These are phyloP conservation scores for Globisporangium spiculum DNA, from an alignment of 352 stramenopile genomes.

Conservation along the genomic window DNA sequence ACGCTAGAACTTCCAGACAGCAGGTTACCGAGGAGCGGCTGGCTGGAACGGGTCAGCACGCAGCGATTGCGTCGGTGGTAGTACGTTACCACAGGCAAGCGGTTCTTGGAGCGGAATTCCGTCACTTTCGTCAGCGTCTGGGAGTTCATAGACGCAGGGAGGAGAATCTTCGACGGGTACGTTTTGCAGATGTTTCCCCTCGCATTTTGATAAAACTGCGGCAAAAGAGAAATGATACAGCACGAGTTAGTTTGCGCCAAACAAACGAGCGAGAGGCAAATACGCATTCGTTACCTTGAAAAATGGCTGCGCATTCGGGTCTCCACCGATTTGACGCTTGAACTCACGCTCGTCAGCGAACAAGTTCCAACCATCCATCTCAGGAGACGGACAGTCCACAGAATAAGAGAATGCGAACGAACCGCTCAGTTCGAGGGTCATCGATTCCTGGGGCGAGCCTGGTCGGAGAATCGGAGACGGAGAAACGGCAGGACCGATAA, in stretches of 20 bases:
- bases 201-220: slow-evolving; percentile 76
- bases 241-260: slow-evolving; percentile 1
- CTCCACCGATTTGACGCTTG: slow-evolving; percentile 67
- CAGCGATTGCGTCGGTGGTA: slow-evolving; percentile 74
- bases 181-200: slow-evolving; percentile 78
- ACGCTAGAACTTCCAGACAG: slow-evolving; percentile 68
- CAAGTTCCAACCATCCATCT: slow-evolving; percentile 74
- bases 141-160: slow-evolving; percentile 70
- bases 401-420: slow-evolving; percentile 72
- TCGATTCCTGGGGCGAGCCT: slow-evolving; percentile 21
- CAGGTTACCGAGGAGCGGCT: slow-evolving; percentile 76
- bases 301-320: slow-evolving; percentile 59
- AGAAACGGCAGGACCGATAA: slow-evolving; percentile 26
- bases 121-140: slow-evolving; percentile 67
- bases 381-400: slow-evolving; percentile 31
- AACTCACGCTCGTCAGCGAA: slow-evolving; percentile 77
- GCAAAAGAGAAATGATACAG: not conserved
- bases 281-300: slow-evolving; percentile 43
- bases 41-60: slow-evolving; percentile 78
- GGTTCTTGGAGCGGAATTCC: slow-evolving; percentile 83
- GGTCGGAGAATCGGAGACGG: slow-evolving; percentile 43
- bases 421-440: slow-evolving; percentile 50
- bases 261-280: not conserved
- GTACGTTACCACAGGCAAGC: slow-evolving; percentile 85
- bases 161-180: slow-evolving; percentile 79